Base-by-base conservation (phyloP, 2,329 filamentous ascomycete genomes). In the Aspergillus felis region DNA sequence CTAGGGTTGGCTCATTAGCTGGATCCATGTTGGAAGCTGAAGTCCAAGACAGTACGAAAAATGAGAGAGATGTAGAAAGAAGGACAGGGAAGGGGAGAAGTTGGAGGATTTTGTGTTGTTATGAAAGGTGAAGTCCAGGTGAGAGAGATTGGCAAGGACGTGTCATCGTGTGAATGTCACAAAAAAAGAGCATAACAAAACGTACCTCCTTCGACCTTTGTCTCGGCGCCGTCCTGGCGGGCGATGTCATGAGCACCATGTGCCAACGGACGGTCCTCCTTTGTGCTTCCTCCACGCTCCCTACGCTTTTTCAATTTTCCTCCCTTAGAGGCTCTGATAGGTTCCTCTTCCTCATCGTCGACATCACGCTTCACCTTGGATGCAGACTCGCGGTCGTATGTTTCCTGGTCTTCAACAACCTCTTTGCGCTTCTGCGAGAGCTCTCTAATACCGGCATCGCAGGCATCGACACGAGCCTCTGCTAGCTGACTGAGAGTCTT, bases 241-340 rank as follows among this genome's bases (percentile, higher is more conserved):
- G 84, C 81, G 28, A 87, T 57, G 54, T 82, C 83, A 74, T 88
- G 86, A 14, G 86, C 85, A 49, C 86, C 86, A 61, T 86, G 81
- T 35, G 80, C 79, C 53, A 83, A 76, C 25, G 84, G 84, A 47
- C 84, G 77, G 55, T 85, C 82, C 60, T 89, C 85, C 58, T 82
- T 84, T 32, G 83, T 76, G 54, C 74, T 79, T 57, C 87, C 62
- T 1, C 64, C 85, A 7, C 84, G 79, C 25, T 88, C 89, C 76
- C 91, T 92, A 71, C 89, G 87, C 78, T 90, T 92, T 81, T 90
- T 92, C 63, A 88, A 82, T 72, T 92, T 92, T 25, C 80, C 76
- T 44, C 75, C 76, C 69, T 84, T 83, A 66, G 84, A 68, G 28
- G 73, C 74, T 74, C 80, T 70, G 47, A 68, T 66, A 51, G 74